These are phyloP conservation scores for Hyaloraphidium curvatum DNA, from an alignment of 192 early-diverging fungal species.

Conservation along the genomic window DNA sequence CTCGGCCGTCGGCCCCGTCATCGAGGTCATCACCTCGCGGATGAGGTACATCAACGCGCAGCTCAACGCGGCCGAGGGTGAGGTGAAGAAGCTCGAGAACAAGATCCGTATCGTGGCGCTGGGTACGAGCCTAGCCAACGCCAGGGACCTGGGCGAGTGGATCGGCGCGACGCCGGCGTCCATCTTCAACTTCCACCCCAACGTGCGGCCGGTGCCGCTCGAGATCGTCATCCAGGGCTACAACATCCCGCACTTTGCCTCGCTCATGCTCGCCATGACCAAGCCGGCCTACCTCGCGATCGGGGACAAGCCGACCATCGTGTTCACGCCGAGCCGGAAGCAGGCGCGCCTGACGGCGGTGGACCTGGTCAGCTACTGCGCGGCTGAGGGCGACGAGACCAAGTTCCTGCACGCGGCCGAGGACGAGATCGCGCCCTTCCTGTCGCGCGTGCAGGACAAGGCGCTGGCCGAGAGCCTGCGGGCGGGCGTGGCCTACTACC, in stretches of 20 bases:
- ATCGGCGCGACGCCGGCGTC: constrained; percentile 57
- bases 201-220: constrained; percentile 78
- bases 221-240: constrained; percentile 91
- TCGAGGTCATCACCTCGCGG: constrained; percentile 83
- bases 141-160: constrained; percentile 96
- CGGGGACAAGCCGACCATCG: constrained; percentile 48
- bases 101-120: constrained; percentile 82
- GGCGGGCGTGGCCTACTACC: constrained; percentile 75
- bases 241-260: constrained; percentile 79
- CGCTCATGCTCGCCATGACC: constrained; percentile 84
- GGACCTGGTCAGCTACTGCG: constrained; percentile 62
- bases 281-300: constrained; percentile 68
- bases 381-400: constrained; percentile 47
- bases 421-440: constrained; percentile 34
- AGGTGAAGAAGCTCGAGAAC: constrained; percentile 29
- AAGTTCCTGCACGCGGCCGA: constrained; percentile 53
- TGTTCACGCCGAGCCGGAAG: constrained; percentile 81
- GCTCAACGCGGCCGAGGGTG: no score
- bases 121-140: constrained; percentile 81
- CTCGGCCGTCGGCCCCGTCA: constrained; percentile 70
- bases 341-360: constrained; percentile 72
- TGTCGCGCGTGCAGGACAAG: constrained; percentile 52
- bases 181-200: constrained; percentile 91
- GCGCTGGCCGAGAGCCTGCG: constrained; percentile 44
- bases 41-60: constrained; percentile 73